Evolutionary conservation across 2,329 filamentous ascomycete species (phyloP).

Genomic region (Alternaria angustiovoidea): DNA sequence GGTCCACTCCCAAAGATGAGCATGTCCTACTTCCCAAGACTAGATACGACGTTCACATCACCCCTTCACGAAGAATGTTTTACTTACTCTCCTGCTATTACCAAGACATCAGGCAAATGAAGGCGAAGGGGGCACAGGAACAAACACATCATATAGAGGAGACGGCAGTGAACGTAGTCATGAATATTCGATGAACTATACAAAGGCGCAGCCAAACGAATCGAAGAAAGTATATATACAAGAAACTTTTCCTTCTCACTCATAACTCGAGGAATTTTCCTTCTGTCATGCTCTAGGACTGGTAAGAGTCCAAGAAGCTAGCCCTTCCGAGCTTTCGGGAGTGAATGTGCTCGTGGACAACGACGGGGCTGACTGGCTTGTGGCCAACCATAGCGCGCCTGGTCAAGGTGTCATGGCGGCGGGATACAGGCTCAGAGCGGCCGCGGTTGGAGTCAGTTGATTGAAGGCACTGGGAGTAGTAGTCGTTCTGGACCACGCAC

Average conservation of each 20-base stretch:
- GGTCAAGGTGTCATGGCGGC: not conserved
- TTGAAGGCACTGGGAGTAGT: constrained; percentile 14
- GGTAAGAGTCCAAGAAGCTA: not conserved
- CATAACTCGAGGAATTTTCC: not conserved
- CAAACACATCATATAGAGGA: not conserved
- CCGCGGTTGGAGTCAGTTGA: not conserved
- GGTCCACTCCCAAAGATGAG: not conserved
- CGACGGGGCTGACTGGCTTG: not conserved
- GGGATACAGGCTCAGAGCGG: not conserved
- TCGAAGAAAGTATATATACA: constrained; percentile 5
- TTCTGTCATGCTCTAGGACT: not conserved
- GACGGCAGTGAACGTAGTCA: not conserved
- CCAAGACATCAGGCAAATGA: not conserved
- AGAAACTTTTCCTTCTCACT: not conserved
- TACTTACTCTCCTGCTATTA: not conserved
- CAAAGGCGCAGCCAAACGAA: constrained; percentile 10
- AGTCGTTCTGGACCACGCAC: constrained; percentile 51
- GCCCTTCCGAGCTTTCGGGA: constrained; percentile 2
- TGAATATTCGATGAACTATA: not conserved
- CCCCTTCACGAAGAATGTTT: too few relatives aligned
- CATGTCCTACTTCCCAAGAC: not conserved
- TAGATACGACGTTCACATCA: not conserved
- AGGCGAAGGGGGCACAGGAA: not conserved
- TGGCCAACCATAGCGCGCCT: not conserved
- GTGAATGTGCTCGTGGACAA: not conserved